phyloP scores from a whole-genome alignment of 2,329 filamentous ascomycete species.

The Tolypocladium endophyticum region DNA sequence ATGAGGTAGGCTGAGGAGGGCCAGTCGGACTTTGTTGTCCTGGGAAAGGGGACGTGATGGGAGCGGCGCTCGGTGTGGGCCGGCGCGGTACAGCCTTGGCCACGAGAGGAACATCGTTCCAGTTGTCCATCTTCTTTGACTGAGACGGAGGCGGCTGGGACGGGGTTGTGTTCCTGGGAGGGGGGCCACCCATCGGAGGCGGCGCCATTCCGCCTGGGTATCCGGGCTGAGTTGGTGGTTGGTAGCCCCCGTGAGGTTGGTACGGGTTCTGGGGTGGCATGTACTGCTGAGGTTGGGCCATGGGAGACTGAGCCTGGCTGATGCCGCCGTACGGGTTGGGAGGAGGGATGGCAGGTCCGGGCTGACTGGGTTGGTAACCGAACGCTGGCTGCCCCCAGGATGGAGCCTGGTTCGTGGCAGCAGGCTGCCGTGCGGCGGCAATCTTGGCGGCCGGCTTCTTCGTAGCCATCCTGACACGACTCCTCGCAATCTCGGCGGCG shows the following conservation, averaged over 20 bases:
- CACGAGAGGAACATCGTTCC: constrained; percentile 93
- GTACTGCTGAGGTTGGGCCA: constrained; percentile 23
- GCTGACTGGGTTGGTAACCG: constrained; percentile 39
- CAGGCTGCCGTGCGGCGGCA: constrained; percentile 14
- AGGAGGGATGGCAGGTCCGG: constrained; percentile 15
- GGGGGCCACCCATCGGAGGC: constrained; percentile 26
- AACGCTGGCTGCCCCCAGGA: constrained; percentile 29
- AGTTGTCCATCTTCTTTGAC: constrained; percentile 63
- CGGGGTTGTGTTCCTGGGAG: constrained; percentile 50
- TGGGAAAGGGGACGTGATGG: constrained; percentile 67
- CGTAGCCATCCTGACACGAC: constrained; percentile 76
- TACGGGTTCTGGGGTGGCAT: constrained; percentile 25
- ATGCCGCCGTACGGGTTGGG: constrained; percentile 17
- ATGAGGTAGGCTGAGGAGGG: constrained; percentile 49
- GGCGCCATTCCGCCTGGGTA: constrained; percentile 24
- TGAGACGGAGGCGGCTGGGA: constrained; percentile 60
- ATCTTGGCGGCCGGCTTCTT: constrained; percentile 30
- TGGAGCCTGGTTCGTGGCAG: constrained; percentile 17
- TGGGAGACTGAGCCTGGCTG: constrained; percentile 11
- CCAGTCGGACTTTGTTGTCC: constrained; percentile 47
- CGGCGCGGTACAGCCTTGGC: constrained; percentile 63
- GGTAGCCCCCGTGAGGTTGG: constrained; percentile 33
- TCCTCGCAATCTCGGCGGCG: constrained; percentile 76
- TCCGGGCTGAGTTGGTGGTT: constrained; percentile 33
- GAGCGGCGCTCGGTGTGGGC: constrained; percentile 59